These are phyloP conservation scores for Termitomyces sp. DNA, from an alignment of 768 basidiomycete genomes.

Conservation along the genomic window DNA sequence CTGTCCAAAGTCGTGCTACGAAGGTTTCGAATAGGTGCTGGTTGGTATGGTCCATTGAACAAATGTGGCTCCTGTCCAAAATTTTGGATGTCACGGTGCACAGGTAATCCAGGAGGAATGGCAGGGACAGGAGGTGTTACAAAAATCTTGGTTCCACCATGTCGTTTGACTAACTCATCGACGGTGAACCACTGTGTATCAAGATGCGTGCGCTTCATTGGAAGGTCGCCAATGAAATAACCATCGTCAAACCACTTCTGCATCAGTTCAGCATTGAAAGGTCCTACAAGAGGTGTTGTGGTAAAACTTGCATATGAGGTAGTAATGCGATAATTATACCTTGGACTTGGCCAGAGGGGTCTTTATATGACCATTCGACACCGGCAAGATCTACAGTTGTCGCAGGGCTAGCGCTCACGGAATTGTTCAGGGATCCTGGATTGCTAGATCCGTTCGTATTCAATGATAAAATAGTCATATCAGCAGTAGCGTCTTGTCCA, in stretches of 20 bases:
- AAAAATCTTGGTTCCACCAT: slow-evolving; percentile 56
- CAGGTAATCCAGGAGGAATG: slow-evolving; percentile 46
- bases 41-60: slow-evolving; percentile 57
- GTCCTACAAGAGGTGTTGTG: slow-evolving; percentile 45
- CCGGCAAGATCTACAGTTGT: slow-evolving; percentile 47
- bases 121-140: slow-evolving; percentile 40
- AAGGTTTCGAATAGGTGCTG: slow-evolving; percentile 55
- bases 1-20: slow-evolving; percentile 63
- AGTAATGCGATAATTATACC: slow-evolving; percentile 39
- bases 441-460: slow-evolving; percentile 12
- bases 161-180: slow-evolving; percentile 47
- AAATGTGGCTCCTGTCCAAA: slow-evolving; percentile 32
- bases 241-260: slow-evolving; percentile 92
- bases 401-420: slow-evolving; percentile 25
- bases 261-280: slow-evolving; percentile 86
- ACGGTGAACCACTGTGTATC: slow-evolving; percentile 67
- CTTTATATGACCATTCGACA: slow-evolving; percentile 89
- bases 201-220: slow-evolving; percentile 75
- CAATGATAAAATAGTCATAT: slow-evolving; percentile 12
- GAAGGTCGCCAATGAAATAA: slow-evolving; percentile 79
- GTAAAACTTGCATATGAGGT: slow-evolving; percentile 4
- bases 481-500: slow-evolving; percentile 3
- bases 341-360: slow-evolving; percentile 89
- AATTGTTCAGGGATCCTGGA: slow-evolving; percentile 8
- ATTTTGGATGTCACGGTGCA: slow-evolving; percentile 42